phyloP scores from a whole-genome alignment of 2,329 filamentous ascomycete genomes.

The Chrysoporthe deuterocubensis region DNA sequence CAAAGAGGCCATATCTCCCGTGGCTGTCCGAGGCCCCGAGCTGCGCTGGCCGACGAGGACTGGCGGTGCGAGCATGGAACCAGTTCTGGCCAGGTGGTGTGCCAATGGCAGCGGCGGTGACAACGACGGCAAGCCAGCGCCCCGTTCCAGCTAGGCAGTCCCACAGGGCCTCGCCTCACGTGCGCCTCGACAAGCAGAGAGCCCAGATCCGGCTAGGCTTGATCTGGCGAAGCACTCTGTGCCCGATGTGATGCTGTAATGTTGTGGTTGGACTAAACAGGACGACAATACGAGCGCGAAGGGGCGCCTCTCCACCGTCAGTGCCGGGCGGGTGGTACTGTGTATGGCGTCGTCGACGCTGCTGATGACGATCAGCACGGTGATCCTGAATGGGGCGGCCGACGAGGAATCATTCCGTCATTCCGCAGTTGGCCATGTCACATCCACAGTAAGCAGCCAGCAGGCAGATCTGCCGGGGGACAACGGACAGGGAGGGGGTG shows the following conservation, averaged over 20 bases:
- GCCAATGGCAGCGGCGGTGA: neutral
- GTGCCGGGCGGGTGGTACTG: neutral
- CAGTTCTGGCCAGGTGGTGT: neutral
- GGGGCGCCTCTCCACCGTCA: neutral
- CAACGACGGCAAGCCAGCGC: neutral
- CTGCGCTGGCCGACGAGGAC: neutral
- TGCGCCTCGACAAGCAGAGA: conserved; percentile 20
- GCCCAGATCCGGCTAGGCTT: conserved; percentile 19
- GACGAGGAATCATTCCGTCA: conserved; percentile 10
- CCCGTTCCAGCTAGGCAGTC: neutral
- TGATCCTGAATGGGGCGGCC: conserved; percentile 1
- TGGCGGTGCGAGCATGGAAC: neutral
- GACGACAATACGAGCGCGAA: neutral
- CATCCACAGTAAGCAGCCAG: neutral
- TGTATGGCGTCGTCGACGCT: neutral
- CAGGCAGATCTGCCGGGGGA: neutral
- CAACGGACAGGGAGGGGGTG: neutral
- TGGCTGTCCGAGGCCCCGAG: neutral
- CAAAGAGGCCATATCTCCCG: neutral
- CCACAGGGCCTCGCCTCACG: conserved; percentile 20
- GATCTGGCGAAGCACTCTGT: neutral
- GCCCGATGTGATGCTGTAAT: neutral
- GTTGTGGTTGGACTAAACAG: neutral
- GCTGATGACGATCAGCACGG: neutral
- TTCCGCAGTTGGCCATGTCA: neutral